phyloP scores from a whole-genome alignment of 139 green algal species.

The Chlorella sp. region DNA sequence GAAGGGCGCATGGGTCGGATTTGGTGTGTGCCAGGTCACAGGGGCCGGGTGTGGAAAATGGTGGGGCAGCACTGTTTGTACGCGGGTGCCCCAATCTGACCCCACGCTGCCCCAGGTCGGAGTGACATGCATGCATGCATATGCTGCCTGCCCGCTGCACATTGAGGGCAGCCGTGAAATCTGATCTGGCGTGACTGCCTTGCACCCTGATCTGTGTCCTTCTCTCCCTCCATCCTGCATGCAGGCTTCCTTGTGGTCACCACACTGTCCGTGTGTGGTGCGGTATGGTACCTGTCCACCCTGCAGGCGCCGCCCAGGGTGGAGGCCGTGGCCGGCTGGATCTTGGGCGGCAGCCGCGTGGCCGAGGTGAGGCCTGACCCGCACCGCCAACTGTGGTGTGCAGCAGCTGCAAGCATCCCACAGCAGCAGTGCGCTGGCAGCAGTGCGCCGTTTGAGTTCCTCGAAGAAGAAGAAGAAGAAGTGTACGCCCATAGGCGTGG shows the following conservation, averaged over 20 bases:
- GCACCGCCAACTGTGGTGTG: background rate
- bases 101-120: background rate
- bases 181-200: too few species aligned
- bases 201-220: background rate
- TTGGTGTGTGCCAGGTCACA: background rate
- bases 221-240: too few species aligned
- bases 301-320: background rate
- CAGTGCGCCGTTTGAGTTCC: too few species aligned
- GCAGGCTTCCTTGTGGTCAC: background rate
- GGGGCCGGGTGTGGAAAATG: too few species aligned
- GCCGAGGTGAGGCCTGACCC: background rate
- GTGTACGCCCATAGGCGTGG: too few species aligned
- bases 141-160: background rate
- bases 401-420: background rate
- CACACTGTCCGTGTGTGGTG: background rate
- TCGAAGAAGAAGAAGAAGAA: too few species aligned
- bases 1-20: background rate
- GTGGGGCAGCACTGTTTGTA: too few species aligned
- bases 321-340: background rate
- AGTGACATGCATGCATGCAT: background rate
- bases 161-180: background rate
- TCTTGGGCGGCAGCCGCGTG: background rate
- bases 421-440: too few species aligned
- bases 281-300: background rate
- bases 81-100: background rate